These are phyloP conservation scores for Sporothrix humicola DNA, from an alignment of 2,329 filamentous ascomycete species.

Conservation along the genomic window DNA sequence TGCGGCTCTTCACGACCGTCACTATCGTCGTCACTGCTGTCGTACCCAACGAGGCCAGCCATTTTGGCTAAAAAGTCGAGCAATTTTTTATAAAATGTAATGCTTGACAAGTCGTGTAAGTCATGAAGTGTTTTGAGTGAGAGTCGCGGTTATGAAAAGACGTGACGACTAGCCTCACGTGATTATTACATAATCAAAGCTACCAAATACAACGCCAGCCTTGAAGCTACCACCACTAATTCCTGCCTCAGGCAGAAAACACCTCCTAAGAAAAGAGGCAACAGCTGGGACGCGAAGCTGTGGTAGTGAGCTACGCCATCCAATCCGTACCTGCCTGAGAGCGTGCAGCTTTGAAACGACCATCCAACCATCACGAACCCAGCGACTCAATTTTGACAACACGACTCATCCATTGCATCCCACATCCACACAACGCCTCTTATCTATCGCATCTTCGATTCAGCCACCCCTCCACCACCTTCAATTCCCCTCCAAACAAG, in stretches of 20 bases:
- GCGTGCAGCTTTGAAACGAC: constrained; percentile 12
- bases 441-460: constrained; percentile 1
- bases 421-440: not conserved
- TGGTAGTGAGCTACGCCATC: constrained; percentile 31
- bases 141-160: not conserved
- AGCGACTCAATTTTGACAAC: constrained; percentile 4
- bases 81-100: not conserved
- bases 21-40: constrained; percentile 57
- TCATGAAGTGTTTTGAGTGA: not conserved
- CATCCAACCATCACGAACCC: not conserved
- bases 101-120: not conserved
- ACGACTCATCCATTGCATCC: not conserved
- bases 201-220: not conserved
- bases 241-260: constrained; percentile 29
- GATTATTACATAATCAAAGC: not conserved
- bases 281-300: constrained; percentile 42
- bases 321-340: constrained; percentile 9
- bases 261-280: constrained; percentile 40
- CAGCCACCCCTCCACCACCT: not conserved
- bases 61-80: constrained; percentile 39
- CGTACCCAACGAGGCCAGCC: constrained; percentile 57
- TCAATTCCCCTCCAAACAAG: constrained; percentile 9
- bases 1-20: constrained; percentile 1
- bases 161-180: not conserved
- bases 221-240: not conserved